A percentile compares a stretch with the other conserved stretches of the same genome.
These are phyloP conservation scores for Citrus sp. DNA, from an alignment of 345 rosid genomes.

Conservation along the genomic window DNA sequence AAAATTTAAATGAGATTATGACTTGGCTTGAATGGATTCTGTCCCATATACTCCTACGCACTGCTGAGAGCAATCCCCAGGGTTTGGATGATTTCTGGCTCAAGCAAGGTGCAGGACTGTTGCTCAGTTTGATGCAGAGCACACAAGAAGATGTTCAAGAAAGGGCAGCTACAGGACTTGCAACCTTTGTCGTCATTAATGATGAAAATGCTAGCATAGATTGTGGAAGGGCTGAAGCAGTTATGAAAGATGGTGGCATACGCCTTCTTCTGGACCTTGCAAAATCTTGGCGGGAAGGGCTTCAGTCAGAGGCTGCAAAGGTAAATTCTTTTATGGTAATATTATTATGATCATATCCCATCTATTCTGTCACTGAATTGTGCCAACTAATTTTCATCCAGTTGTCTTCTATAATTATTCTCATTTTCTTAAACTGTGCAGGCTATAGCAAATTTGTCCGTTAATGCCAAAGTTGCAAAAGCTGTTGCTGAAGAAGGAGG, in stretches of 20 bases:
- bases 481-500: conserved; percentile 88
- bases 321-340: conserved; percentile 22
- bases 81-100: conserved; percentile 77
- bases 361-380: not conserved
- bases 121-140: conserved; percentile 74
- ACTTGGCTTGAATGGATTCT: conserved; percentile 75
- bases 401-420: not conserved
- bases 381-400: conserved; percentile 1
- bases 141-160: conserved; percentile 86
- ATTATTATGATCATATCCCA: not conserved
- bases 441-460: conserved; percentile 90
- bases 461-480: conserved; percentile 75
- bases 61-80: conserved; percentile 70
- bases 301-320: conserved; percentile 91
- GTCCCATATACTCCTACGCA: conserved; percentile 67
- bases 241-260: conserved; percentile 74
- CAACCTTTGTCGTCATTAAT: conserved; percentile 78
- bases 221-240: conserved; percentile 82
- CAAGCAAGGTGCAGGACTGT: conserved; percentile 71
- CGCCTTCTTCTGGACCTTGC: conserved; percentile 74
- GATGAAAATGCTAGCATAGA: conserved; percentile 86
- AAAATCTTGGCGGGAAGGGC: conserved; percentile 82
- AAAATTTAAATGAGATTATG: conserved; percentile 53
- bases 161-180: conserved; percentile 90
- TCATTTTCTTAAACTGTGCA: conserved; percentile 19